Base-by-base conservation (phyloP, 768 basidiomycete genomes). In the Trametes elegans region DNA sequence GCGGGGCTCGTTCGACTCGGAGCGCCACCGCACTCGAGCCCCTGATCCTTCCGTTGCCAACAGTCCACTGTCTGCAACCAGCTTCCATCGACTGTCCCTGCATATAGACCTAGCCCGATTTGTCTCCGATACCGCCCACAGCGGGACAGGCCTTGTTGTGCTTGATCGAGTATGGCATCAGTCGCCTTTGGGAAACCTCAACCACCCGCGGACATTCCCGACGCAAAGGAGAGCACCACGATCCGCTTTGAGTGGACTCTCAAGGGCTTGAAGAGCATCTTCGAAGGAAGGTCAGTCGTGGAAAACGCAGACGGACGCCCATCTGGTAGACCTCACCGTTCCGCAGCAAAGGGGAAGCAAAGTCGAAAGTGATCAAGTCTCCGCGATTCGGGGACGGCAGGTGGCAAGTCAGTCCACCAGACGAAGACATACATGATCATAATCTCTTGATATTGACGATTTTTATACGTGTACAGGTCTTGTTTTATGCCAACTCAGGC, bases 401-500 rank as follows among this genome's bases (percentile, higher is more conserved):
- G 46, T 90, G 87, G 87, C 87, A 87, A 74, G 87, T 86, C 59
- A 42, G 73, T 61, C 19, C 11, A 23, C 26, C 14, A 29, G 14
- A 41, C 7, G 18, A 14, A 32, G 21, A 5, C 10, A 3, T 7
- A 32, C 9, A 10, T 4, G 9, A 23, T 21, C 29, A 14, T 14
- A 26, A 10, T 16, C 19, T 21, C 24, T n/a, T n/a, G n/a, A n/a
- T 43, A 13, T 21, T 14, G 26, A 43, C 11, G 13, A 26, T 14
- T 27, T 5, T 27, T 6, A 23, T 14, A 7, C 18, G 1, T 11
- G 10, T 3, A 49, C 62, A 92, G 83, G 84, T 92, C 40, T 68
- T 94, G 41, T 92, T 92, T 71, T 94, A 93, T 66, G 79, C 90
- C 5, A 93, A 91, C 66, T 85, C 88, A 35, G 89, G 90, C 0